A percentile compares a stretch with the other conserved stretches of the same genome.
phyloP scores from a whole-genome alignment of 176 grass and related monocot genomes.

The sorghum (Sorghum bicolor) region DNA sequence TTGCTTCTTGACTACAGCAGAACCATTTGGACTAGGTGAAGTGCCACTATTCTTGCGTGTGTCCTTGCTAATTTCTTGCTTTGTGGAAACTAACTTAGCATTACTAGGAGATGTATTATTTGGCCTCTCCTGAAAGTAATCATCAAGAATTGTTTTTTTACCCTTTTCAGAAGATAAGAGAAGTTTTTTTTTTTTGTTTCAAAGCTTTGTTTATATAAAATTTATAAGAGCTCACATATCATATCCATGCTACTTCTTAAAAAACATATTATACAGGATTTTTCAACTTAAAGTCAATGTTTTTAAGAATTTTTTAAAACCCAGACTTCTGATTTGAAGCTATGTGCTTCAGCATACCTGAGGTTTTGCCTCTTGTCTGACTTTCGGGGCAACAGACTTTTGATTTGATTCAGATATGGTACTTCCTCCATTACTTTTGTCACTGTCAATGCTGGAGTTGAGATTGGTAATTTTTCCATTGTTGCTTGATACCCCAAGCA shows the following conservation, averaged over 20 bases:
- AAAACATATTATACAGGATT: background rate
- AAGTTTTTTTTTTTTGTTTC: background rate
- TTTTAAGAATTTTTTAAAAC: background rate
- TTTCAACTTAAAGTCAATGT: background rate
- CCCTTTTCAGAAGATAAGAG: background rate
- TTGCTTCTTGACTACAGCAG: slow-evolving; percentile 39
- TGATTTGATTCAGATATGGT: slow-evolving; percentile 42
- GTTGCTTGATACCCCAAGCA: slow-evolving; percentile 83
- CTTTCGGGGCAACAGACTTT: slow-evolving; percentile 38
- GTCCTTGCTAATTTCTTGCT: slow-evolving; percentile 56
- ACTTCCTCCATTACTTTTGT: slow-evolving; percentile 59
- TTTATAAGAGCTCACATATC: background rate
- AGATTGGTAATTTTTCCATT: slow-evolving; percentile 49
- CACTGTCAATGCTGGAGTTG: slow-evolving; percentile 53
- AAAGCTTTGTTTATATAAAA: slow-evolving; percentile 5
- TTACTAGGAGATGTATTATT: slow-evolving; percentile 47
- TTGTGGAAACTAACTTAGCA: slow-evolving; percentile 40
- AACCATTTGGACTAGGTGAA: slow-evolving; percentile 32
- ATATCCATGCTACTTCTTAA: background rate
- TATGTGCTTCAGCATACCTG: slow-evolving; percentile 61
- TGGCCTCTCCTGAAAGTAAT: slow-evolving; percentile 64
- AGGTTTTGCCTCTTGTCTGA: slow-evolving; percentile 65
- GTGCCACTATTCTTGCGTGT: slow-evolving; percentile 28
- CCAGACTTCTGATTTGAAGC: background rate
- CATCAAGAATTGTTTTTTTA: slow-evolving; percentile 8